phyloP scores from a whole-genome alignment of 2,329 filamentous ascomycete genomes.

The Dactylellina drechsleri region DNA sequence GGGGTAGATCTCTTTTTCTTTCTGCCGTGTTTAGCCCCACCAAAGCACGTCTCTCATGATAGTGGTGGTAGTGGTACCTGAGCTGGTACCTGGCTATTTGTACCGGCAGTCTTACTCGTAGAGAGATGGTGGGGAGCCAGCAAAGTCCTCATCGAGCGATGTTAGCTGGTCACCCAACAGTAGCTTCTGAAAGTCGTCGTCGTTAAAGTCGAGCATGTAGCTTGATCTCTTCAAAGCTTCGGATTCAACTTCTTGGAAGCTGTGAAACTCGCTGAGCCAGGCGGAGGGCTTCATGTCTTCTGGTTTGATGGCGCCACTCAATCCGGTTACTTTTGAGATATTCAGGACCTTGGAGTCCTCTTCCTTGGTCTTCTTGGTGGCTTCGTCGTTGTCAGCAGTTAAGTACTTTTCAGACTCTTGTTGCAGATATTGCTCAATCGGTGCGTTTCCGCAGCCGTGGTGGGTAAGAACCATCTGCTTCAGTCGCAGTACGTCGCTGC shows the following conservation, averaged over 20 bases:
- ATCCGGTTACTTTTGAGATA: conserved; percentile 27
- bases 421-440: conserved; percentile 57
- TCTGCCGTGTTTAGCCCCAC: conserved; percentile 55
- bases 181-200: conserved; percentile 54
- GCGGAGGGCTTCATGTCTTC: conserved; percentile 34
- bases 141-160: conserved; percentile 43
- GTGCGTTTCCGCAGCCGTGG: conserved; percentile 58
- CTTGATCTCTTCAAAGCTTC: conserved; percentile 41
- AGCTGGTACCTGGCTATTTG: conserved; percentile 13
- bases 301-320: conserved; percentile 36
- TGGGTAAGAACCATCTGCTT: conserved; percentile 60
- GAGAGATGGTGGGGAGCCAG: conserved; percentile 27
- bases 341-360: conserved; percentile 22
- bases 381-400: conserved; percentile 32
- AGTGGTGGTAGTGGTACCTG: conserved; percentile 43
- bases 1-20: conserved; percentile 47
- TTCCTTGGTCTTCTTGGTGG: conserved; percentile 33
- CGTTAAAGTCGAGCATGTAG: conserved; percentile 45
- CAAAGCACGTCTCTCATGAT: background rate
- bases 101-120: conserved; percentile 30
- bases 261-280: conserved; percentile 53
- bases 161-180: conserved; percentile 51
- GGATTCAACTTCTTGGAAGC: conserved; percentile 53
- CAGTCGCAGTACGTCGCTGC: conserved; percentile 59
- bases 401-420: conserved; percentile 57